These are phyloP conservation scores for Mantamonas sphyraenae DNA, from an alignment of 78 protist genomes.

Conservation along the genomic window DNA sequence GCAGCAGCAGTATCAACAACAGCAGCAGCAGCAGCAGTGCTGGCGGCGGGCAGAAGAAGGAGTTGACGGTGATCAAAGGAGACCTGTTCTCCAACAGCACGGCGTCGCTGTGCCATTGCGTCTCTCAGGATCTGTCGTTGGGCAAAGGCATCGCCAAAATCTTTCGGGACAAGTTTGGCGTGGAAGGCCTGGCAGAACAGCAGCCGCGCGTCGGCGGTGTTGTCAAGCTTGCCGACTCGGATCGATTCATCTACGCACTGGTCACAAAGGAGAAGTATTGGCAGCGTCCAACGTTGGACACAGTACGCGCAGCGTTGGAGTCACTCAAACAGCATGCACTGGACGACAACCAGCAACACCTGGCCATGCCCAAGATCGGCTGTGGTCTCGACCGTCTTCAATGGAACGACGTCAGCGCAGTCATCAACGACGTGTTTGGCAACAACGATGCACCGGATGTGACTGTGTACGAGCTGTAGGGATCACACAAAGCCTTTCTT, in stretches of 20 bases:
- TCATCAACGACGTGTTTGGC: too few relatives aligned
- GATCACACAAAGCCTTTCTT: too few relatives aligned
- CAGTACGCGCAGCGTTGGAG: neutral
- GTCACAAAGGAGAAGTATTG: neutral
- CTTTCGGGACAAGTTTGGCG: neutral
- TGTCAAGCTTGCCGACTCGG: too few relatives aligned
- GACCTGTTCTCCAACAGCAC: neutral
- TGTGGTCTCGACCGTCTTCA: neutral
- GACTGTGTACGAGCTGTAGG: too few relatives aligned
- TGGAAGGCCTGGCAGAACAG: neutral
- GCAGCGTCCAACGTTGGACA: neutral
- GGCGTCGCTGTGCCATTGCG: neutral
- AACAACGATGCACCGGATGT: too few relatives aligned
- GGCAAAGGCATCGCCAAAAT: neutral
- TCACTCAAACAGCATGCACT: too few relatives aligned
- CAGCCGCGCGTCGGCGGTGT: neutral
- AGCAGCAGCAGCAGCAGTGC: too few relatives aligned
- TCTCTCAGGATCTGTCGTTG: neutral
- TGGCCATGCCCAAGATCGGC: constrained; percentile 6
- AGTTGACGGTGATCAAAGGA: neutral
- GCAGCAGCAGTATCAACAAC: too few relatives aligned
- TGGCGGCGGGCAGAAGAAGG: too few relatives aligned
- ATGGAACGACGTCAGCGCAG: too few relatives aligned
- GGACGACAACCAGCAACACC: neutral
- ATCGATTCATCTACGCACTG: too few relatives aligned